Percentiles rank a stretch among this genome's conserved stretches.
Conservation (phyloP, 768 basidiomycete genomes). For the Lactarius hengduanensis region DNA sequence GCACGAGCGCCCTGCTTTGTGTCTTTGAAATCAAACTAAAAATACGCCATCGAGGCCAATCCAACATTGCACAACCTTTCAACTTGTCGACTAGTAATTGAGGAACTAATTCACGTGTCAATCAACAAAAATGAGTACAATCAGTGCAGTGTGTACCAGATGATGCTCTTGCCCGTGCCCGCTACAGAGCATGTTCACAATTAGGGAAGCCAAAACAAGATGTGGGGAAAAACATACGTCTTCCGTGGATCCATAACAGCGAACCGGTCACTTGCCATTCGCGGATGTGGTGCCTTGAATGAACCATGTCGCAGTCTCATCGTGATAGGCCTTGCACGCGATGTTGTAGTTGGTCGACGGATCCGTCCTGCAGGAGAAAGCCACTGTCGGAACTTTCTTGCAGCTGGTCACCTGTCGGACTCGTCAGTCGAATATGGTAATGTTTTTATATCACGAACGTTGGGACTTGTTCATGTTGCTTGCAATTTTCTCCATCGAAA, state of each 20-base stretch:
- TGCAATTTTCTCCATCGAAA: not conserved
- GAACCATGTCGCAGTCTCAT: conserved; percentile 8
- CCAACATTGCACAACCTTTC: not conserved
- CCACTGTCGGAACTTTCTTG: not conserved
- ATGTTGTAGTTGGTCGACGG: not conserved
- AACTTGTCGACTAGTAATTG: not conserved
- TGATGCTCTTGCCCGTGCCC: too few species aligned
- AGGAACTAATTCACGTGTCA: not conserved
- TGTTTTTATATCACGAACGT: not conserved
- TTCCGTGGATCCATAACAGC: conserved; percentile 8
- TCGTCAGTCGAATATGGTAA: too few species aligned
- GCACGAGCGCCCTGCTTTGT: too few species aligned
- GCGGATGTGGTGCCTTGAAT: not conserved
- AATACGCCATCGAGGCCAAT: too few species aligned
- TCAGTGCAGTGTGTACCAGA: not conserved
- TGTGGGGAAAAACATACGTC: not conserved
- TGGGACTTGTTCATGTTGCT: not conserved
- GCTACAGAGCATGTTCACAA: too few species aligned
- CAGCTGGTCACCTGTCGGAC: not conserved
- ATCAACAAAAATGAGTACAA: not conserved
- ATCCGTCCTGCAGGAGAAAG: not conserved
- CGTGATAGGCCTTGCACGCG: not conserved
- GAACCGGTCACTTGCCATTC: not conserved
- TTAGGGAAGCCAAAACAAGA: too few species aligned
- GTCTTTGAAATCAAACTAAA: too few species aligned